A percentile compares a stretch with the other conserved stretches of the same genome.
Conservation (phyloP, 1,284 basidiomycete genomes). For the Microbotryum scabiosae region DNA sequence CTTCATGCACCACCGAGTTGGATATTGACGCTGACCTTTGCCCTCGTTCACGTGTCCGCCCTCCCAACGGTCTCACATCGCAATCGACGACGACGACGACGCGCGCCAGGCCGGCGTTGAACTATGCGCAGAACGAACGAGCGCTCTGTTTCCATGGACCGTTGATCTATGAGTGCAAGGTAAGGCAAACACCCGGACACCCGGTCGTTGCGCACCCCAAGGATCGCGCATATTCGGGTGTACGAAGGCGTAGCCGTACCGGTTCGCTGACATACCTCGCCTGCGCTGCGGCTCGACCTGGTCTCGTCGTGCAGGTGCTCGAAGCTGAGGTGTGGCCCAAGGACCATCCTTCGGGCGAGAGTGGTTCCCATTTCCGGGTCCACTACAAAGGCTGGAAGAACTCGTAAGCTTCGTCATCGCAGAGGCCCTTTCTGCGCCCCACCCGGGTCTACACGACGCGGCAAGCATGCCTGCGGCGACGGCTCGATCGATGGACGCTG, state of each 20-base stretch:
- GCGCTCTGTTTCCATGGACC: constrained; percentile 91
- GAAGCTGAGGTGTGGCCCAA: constrained; percentile 70
- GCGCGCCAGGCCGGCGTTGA: constrained; percentile 19
- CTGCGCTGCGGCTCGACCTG: not conserved
- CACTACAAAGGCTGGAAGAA: constrained; percentile 99
- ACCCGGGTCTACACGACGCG: not conserved
- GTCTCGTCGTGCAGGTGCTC: constrained; percentile 50
- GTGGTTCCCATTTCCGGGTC: constrained; percentile 82
- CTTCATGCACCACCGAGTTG: too few relatives aligned
- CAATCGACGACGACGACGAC: not conserved
- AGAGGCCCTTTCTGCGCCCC: not conserved
- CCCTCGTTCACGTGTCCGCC: too few relatives aligned
- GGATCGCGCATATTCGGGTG: not conserved
- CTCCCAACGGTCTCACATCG: not conserved
- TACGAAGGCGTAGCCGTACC: not conserved
- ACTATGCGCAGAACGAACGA: constrained; percentile 54
- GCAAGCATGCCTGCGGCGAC: not conserved
- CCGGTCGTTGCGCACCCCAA: too few relatives aligned
- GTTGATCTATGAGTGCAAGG: constrained; percentile 83
- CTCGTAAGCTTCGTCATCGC: constrained; percentile 55
- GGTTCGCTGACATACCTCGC: not conserved
- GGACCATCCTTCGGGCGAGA: constrained; percentile 54
- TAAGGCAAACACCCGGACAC: constrained; percentile 33
- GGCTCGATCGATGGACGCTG: not conserved
- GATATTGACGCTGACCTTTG: not conserved